Base-by-base conservation (phyloP, 2,329 filamentous ascomycete species). In the Arthrobotrys conoides region DNA sequence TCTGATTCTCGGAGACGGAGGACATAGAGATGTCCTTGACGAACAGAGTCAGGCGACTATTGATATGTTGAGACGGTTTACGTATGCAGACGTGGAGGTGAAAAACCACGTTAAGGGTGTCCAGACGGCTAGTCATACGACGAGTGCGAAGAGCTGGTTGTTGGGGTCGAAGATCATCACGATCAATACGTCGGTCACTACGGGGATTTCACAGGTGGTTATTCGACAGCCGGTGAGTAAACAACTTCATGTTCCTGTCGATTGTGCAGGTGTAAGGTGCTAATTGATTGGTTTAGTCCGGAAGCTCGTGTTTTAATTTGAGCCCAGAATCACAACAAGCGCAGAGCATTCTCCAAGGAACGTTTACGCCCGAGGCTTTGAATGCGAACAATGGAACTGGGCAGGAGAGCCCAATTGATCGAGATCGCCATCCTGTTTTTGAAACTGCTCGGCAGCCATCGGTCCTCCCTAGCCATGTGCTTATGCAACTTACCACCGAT, bases 31-130 rank as follows among this genome's bases (percentile, higher is more conserved):
- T 70, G 89, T 88, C 59, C 89, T 94, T 38, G 95, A 98, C 83
- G 95, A 99, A 84, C 95, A 97, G 84, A 95, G 94, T 4, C 89
- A 97, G 81, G 94, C 97, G 38, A 96, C 96, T 8, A 90, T 98
- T 69, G 96, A 99, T 84, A 93, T 98, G 84, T 94, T 97, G 91
- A 93, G 96, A 83, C 89, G 94, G 82, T 92, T 94, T 18, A 90
- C 93, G 0, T 97, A 91, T 83, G 93, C 93, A 0, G 93, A 97
- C 83, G 89, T 93, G 38, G 92, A 94, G 79, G 82, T 84, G 70
- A 81, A 82, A 59, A 80, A 73, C 30, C 76, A 79, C 76, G n/a
- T 85, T 85, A 10, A 85, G 84, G 61, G 85, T 24, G 84, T 82
- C 5, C 86, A 86, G 46, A 83, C 85, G 1, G 83, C 83, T 44